Percentiles rank a stretch among this genome's conserved stretches.
Evolutionary conservation across 148 eudicot species (phyloP).

Genomic region (Fallopia convolvulus): DNA sequence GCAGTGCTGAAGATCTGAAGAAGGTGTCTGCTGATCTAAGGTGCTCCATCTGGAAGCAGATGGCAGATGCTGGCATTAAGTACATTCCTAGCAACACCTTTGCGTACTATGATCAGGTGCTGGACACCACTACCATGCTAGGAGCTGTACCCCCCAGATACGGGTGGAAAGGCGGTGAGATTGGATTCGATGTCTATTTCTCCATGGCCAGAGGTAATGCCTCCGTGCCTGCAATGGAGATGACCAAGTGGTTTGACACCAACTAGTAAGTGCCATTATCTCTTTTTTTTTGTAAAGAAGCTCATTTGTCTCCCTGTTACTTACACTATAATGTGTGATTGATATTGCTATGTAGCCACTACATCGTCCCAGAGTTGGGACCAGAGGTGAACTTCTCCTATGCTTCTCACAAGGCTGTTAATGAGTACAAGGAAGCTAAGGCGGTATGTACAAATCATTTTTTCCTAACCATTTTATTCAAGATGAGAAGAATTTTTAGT

Average conservation of each 20-base stretch:
- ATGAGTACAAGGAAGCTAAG: conserved; percentile 75
- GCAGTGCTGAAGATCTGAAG: conserved; percentile 72
- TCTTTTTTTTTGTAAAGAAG: not conserved
- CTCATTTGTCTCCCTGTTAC: not conserved
- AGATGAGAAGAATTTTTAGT: not conserved
- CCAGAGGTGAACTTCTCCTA: conserved; percentile 67
- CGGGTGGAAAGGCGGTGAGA: conserved; percentile 69
- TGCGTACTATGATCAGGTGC: conserved; percentile 72
- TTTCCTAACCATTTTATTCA: not conserved
- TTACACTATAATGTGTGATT: conserved; percentile 8
- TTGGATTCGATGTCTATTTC: conserved; percentile 68
- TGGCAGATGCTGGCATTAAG: conserved; percentile 72
- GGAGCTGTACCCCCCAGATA: conserved; percentile 83
- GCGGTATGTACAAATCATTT: conserved; percentile 37
- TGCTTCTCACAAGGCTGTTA: conserved; percentile 75
- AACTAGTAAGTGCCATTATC: conserved; percentile 59
- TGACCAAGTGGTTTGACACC: conserved; percentile 99
- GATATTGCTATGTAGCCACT: conserved; percentile 44
- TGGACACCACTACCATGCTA: conserved; percentile 81
- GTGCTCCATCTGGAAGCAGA: conserved; percentile 82
- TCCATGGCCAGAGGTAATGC: conserved; percentile 93
- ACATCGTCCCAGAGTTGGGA: conserved; percentile 87
- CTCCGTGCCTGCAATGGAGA: conserved; percentile 88
- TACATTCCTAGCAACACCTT: conserved; percentile 87
- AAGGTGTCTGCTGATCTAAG: conserved; percentile 69